A percentile compares a stretch with the other conserved stretches of the same genome.
Evolutionary conservation across 139 green algal genomes (phyloP).

Genomic region (Axilococcus clingmanii): DNA sequence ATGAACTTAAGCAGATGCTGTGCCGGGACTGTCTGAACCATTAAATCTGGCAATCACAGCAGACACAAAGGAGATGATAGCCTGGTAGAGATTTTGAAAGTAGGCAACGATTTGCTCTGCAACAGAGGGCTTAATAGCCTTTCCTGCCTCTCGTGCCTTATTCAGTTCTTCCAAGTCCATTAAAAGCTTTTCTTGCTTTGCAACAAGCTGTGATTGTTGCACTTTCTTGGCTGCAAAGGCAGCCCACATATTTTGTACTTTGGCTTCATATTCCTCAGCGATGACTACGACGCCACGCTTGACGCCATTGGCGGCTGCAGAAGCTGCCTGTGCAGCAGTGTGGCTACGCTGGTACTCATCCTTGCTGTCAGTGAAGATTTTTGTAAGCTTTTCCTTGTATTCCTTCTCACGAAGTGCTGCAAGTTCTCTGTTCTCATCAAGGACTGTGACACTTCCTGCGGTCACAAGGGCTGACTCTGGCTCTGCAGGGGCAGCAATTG

Average conservation of each 20-base stretch:
- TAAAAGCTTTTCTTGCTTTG: neutral
- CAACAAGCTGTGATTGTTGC: neutral
- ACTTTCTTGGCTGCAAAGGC: neutral
- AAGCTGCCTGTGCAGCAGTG: neutral
- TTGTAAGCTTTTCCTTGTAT: neutral
- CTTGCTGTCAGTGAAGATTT: neutral
- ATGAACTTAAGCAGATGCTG: neutral
- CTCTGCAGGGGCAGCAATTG: neutral
- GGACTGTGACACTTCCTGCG: too few relatives aligned
- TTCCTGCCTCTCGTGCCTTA: neutral
- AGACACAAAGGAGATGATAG: neutral
- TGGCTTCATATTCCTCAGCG: conserved; percentile 7
- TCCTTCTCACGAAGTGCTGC: too few relatives aligned
- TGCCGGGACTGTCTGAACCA: neutral
- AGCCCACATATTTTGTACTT: conserved; percentile 2
- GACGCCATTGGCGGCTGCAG: too few relatives aligned
- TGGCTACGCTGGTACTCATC: neutral
- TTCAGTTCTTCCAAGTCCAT: conserved; percentile 2
- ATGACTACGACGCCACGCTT: too few relatives aligned
- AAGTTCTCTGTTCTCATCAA: too few relatives aligned
- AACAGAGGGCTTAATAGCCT: neutral
- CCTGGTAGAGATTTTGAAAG: neutral
- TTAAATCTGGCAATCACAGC: neutral
- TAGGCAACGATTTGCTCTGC: neutral
- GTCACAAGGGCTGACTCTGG: neutral